These are phyloP conservation scores for Clavispora vitiphila DNA, from an alignment of 805 yeast genomes.

Conservation along the genomic window DNA sequence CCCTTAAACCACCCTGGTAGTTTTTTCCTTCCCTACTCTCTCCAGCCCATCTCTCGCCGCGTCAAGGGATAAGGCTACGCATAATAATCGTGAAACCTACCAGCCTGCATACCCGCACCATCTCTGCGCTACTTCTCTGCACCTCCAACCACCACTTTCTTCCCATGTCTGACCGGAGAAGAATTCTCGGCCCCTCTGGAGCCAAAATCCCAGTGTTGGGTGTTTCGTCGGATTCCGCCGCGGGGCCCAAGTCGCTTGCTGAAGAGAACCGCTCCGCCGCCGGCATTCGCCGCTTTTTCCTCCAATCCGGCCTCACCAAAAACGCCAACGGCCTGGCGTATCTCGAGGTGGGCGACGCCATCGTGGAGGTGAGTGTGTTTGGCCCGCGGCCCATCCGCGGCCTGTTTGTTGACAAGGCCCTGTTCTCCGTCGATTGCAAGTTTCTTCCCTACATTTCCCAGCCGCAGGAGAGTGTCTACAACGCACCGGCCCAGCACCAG, in stretches of 20 bases:
- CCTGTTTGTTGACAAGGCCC: slow-evolving; percentile 62
- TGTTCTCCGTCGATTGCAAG: slow-evolving; percentile 55
- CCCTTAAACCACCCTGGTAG: too few relatives aligned
- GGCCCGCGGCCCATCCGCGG: slow-evolving; percentile 89
- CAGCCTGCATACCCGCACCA: neutral
- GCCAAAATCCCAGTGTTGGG: slow-evolving; percentile 38
- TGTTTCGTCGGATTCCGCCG: slow-evolving; percentile 3
- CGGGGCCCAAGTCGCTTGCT: neutral
- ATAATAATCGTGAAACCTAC: too few relatives aligned
- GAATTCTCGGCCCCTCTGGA: slow-evolving; percentile 77
- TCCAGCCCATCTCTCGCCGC: too few relatives aligned
- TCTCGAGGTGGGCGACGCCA: slow-evolving; percentile 59
- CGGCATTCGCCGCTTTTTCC: slow-evolving; percentile 36
- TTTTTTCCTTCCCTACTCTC: too few relatives aligned
- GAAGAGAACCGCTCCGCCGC: slow-evolving; percentile 6
- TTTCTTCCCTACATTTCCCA: slow-evolving; percentile 47
- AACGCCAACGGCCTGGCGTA: slow-evolving; percentile 83
- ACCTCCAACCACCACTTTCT: neutral
- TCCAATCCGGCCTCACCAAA: slow-evolving; percentile 59
- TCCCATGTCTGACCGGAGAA: slow-evolving; percentile 58
- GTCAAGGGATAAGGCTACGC: too few relatives aligned
- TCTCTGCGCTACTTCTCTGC: neutral
- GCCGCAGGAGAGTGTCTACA: slow-evolving; percentile 30
- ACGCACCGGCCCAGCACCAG: slow-evolving; percentile 16
- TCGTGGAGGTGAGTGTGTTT: slow-evolving; percentile 65